Evolutionary conservation across 441 rosid species (phyloP), one percentile per base, ranked within the genome.

Genomic region (Adansonia gregorii): DNA sequence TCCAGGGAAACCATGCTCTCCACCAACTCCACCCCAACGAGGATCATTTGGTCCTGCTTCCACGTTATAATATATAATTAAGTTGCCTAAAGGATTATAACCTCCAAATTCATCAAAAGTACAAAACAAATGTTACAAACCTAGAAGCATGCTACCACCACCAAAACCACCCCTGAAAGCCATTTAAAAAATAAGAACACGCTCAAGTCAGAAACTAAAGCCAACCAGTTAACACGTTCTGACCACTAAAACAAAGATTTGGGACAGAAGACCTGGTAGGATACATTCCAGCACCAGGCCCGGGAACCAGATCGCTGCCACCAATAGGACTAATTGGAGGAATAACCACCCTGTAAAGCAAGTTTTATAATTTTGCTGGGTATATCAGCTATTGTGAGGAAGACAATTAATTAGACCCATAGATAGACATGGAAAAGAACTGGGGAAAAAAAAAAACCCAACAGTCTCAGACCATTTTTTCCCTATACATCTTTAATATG

Each of bases 1-100:
- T 64, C 86, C 85, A 27, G 85, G 88, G 76, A 86, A 82, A 79
- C 81, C 86, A 54, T 75, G 84, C 19, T 82, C 87, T 76, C 83
- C 82, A 49, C 82, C 86, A 46, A 81, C 78, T 73, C 85, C 82
- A 60, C 83, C 87, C 89, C 91, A 91, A 31, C 89, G 83, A 59
- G 92, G 95, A 86, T 93, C 95, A 59, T 77, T 56, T 20, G 97
- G 95, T 75, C 98, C 97, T 92, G 92, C 65, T 12, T 51, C 69
- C 85, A 82, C 78, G 83, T 48, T 51, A 73, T 24, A 27, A 75
- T 20, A 54, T 54, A 71, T 27, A 65, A 59, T 27, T 67, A 24
- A 72, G 67, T 8, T 39, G 24, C 41, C 12, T 31, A 60, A 35
- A 55, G 6, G 17, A 39, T 19, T 6, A 11, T 17, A 31, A 67